Conservation (phyloP, 2,329 filamentous ascomycete species). For the Exserohilum turcica region DNA sequence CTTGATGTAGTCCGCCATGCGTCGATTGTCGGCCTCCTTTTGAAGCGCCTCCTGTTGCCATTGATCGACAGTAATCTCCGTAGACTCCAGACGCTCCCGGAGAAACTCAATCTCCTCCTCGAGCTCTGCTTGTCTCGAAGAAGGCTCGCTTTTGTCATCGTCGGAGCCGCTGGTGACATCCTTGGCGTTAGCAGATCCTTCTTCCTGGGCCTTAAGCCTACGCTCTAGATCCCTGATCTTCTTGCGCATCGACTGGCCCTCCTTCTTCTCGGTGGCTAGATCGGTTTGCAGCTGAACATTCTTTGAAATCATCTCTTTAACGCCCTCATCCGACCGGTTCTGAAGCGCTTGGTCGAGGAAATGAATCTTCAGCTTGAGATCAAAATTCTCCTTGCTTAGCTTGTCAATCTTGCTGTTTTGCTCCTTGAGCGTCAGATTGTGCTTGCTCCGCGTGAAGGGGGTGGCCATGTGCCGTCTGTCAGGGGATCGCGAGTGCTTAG, state of each 20-base stretch:
- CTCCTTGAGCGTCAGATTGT: slow-evolving; percentile 83
- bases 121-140: slow-evolving; percentile 67
- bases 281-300: slow-evolving; percentile 95
- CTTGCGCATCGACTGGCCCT: slow-evolving; percentile 81
- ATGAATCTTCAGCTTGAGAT: slow-evolving; percentile 26
- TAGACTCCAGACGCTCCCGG: slow-evolving; percentile 83
- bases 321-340: slow-evolving; percentile 90
- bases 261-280: slow-evolving; percentile 84
- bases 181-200: slow-evolving; percentile 55
- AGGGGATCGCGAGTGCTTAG: slow-evolving; percentile 68
- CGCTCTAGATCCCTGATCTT: slow-evolving; percentile 87
- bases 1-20: slow-evolving; percentile 80
- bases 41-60: slow-evolving; percentile 76
- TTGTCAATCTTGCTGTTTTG: slow-evolving; percentile 97
- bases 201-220: slow-evolving; percentile 65
- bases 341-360: slow-evolving; percentile 93
- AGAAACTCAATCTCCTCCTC: slow-evolving; percentile 87
- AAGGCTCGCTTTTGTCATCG: slow-evolving; percentile 59
- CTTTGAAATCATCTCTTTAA: slow-evolving; percentile 97
- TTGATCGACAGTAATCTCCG: slow-evolving; percentile 81
- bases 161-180: slow-evolving; percentile 53
- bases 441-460: slow-evolving; percentile 47
- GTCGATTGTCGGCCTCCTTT: slow-evolving; percentile 83
- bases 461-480: slow-evolving; percentile 59
- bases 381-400: slow-evolving; percentile 96